phyloP scores from a whole-genome alignment of 2,329 filamentous ascomycete species.

The Fusarium caatingaense region DNA sequence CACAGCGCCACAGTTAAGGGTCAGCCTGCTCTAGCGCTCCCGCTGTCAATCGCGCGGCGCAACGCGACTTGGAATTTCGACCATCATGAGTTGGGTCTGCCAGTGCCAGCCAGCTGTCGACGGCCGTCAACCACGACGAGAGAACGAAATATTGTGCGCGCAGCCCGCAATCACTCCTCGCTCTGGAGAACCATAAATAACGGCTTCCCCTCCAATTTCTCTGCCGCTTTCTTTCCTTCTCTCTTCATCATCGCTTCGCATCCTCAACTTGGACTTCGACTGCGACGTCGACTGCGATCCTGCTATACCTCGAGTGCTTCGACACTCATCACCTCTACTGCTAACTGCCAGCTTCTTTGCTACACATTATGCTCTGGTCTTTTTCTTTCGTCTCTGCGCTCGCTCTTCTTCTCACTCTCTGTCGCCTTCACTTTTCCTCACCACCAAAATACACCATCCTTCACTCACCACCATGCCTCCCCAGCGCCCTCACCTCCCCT shows the following conservation, averaged over 20 bases:
- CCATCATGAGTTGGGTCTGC: neutral
- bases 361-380: neutral
- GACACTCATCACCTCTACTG: constrained; percentile 4
- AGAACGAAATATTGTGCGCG: no score
- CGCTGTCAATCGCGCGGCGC: neutral
- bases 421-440: neutral
- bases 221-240: neutral
- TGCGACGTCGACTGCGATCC: neutral
- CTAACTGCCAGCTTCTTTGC: neutral
- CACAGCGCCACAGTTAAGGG: constrained; percentile 26
- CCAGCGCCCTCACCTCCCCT: neutral
- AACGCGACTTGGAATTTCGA: constrained; percentile 19
- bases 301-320: constrained; percentile 21
- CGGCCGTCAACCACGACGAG: neutral
- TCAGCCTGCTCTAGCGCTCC: constrained; percentile 34
- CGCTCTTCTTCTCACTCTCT: no score
- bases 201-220: constrained; percentile 6
- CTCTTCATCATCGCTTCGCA: constrained; percentile 8
- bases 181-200: constrained; percentile 10
- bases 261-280: constrained; percentile 9
- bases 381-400: neutral
- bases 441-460: no score
- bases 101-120: neutral
- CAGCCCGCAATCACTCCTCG: constrained; percentile 5
- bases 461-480: neutral